Conservation (phyloP, 2,329 filamentous ascomycete genomes). For the Verticillium klebahnii region DNA sequence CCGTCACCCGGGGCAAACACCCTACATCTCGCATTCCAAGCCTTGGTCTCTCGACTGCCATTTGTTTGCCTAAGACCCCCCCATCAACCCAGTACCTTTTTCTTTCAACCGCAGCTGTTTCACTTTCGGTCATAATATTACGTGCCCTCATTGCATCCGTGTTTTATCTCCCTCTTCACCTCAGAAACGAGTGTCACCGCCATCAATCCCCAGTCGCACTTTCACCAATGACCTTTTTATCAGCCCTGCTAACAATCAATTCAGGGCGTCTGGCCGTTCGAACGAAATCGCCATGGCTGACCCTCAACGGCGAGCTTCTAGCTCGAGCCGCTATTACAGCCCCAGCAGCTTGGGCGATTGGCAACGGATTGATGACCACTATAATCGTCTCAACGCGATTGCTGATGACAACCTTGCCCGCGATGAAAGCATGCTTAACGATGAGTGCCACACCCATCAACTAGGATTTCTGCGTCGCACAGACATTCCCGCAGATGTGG, state of each 20-base stretch:
- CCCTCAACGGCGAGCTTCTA: background rate
- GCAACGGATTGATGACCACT: background rate
- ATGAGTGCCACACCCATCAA: background rate
- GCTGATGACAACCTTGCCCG: background rate
- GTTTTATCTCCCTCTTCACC: no score
- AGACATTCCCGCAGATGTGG: constrained; percentile 29
- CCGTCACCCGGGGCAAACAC: no score
- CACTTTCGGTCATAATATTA: no score
- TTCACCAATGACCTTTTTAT: no score
- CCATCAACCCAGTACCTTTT: no score
- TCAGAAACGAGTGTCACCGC: no score
- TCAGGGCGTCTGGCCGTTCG: background rate
- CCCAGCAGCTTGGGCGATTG: background rate
- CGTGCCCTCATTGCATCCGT: no score
- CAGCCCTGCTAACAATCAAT: background rate
- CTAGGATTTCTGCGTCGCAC: background rate
- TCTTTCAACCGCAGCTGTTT: no score
- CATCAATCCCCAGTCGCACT: no score
- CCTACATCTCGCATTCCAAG: no score
- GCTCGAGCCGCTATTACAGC: background rate
- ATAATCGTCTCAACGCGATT: background rate
- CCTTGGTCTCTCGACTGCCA: no score
- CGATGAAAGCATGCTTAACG: background rate
- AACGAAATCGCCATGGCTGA: background rate
- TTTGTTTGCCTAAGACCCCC: no score